Evolutionary conservation across 2,329 filamentous ascomycete species (phyloP).

Genomic region (Fusarium kyushuense): DNA sequence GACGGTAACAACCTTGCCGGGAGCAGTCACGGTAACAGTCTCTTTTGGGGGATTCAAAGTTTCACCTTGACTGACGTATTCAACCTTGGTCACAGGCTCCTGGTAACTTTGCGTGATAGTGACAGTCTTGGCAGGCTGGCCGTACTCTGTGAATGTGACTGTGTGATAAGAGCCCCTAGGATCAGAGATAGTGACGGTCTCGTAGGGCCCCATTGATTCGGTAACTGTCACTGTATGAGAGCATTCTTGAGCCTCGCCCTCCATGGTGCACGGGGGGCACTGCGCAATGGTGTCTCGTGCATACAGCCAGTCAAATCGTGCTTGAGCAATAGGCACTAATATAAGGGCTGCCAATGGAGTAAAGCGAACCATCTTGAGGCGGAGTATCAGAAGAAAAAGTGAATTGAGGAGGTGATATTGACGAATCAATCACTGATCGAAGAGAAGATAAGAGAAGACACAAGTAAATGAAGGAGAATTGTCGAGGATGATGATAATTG

Average conservation of each 20-base stretch:
- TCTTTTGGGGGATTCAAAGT: conserved; percentile 35
- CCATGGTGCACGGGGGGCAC: conserved; percentile 49
- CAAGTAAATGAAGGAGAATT: conserved; percentile 5
- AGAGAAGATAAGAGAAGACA: neutral
- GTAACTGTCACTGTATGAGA: conserved; percentile 47
- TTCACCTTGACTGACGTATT: conserved; percentile 41
- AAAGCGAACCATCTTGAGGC: conserved; percentile 44
- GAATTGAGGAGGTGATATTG: neutral
- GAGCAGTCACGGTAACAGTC: conserved; percentile 47
- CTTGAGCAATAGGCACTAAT: conserved; percentile 45
- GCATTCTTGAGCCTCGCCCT: conserved; percentile 28
- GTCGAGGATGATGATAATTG: conserved; percentile 17
- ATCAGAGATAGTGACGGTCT: conserved; percentile 39
- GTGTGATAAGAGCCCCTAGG: conserved; percentile 30
- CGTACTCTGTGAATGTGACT: conserved; percentile 35
- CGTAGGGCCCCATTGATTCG: conserved; percentile 27
- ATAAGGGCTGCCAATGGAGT: conserved; percentile 46
- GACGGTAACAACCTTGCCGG: conserved; percentile 44
- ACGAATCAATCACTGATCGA: neutral
- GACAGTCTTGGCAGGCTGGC: conserved; percentile 24
- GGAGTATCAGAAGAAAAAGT: neutral
- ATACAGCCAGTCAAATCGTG: conserved; percentile 41
- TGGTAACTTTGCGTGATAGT: conserved; percentile 37
- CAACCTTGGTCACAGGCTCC: conserved; percentile 28
- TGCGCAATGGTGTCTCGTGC: conserved; percentile 38